phyloP scores from a whole-genome alignment of 2,329 filamentous ascomycete species.

The Talaromyces sp. region DNA sequence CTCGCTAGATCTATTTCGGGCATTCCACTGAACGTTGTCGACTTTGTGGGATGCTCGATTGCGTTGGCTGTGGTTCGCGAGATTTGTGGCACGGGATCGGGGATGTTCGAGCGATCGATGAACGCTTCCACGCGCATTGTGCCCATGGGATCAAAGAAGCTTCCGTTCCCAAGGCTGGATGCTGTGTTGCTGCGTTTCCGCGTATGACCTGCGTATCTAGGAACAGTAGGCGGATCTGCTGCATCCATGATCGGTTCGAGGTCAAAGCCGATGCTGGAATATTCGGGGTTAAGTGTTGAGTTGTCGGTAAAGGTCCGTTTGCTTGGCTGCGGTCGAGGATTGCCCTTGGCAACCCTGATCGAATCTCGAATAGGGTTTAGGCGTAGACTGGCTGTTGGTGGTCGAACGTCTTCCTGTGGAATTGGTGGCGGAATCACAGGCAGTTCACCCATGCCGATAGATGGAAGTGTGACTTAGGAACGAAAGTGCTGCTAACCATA shows the following conservation, averaged over 20 bases:
- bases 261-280: slow-evolving; percentile 29
- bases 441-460: slow-evolving; percentile 72
- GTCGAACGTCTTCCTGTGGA: slow-evolving; percentile 39
- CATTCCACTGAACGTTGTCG: slow-evolving; percentile 25
- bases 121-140: slow-evolving; percentile 98
- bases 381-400: slow-evolving; percentile 51
- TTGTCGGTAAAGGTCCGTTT: slow-evolving; percentile 39
- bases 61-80: slow-evolving; percentile 18
- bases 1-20: slow-evolving; percentile 36
- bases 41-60: slow-evolving; percentile 19
- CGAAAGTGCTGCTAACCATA: slow-evolving; percentile 91
- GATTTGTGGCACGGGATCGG: slow-evolving; percentile 23
- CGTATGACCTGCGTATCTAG: slow-evolving; percentile 60
- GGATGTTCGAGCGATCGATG: slow-evolving; percentile 56
- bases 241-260: slow-evolving; percentile 39
- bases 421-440: slow-evolving; percentile 54
- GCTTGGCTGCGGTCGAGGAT: slow-evolving; percentile 45
- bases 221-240: slow-evolving; percentile 52
- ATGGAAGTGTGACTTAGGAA: slow-evolving; percentile 90
- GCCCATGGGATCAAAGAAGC: slow-evolving; percentile 83
- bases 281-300: slow-evolving; percentile 34
- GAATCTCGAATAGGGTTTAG: slow-evolving; percentile 75
- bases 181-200: slow-evolving; percentile 89
- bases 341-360: slow-evolving; percentile 81
- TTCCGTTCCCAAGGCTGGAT: slow-evolving; percentile 45